phyloP scores from a whole-genome alignment of 345 rosid genomes.

The Arabis alpina region DNA sequence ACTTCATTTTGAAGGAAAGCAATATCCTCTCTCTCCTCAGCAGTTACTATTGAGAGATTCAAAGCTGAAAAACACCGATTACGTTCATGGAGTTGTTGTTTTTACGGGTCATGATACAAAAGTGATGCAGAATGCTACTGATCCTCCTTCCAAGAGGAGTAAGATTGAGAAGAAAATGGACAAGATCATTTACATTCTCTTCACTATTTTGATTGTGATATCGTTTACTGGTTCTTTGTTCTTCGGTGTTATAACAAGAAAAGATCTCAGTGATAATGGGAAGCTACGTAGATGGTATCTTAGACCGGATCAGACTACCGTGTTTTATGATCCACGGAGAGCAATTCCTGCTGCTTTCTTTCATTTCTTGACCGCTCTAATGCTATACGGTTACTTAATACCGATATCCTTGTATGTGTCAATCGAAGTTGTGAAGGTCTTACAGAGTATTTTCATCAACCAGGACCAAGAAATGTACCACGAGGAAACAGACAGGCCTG shows the following conservation, averaged over 20 bases:
- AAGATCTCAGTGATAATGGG: constrained; percentile 52
- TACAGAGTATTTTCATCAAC: constrained; percentile 90
- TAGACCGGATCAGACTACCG: constrained; percentile 60
- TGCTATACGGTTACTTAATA: constrained; percentile 90
- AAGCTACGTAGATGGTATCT: constrained; percentile 79
- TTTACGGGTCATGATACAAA: constrained; percentile 95
- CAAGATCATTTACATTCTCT: constrained; percentile 79
- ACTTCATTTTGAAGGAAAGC: constrained; percentile 43
- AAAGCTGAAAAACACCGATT: constrained; percentile 75
- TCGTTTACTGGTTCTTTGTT: constrained; percentile 69
- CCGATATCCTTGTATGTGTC: constrained; percentile 91
- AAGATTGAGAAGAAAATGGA: constrained; percentile 91
- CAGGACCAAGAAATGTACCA: constrained; percentile 77
- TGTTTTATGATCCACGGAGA: constrained; percentile 64
- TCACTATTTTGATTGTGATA: constrained; percentile 67
- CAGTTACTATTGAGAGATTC: constrained; percentile 90
- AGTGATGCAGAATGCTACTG: constrained; percentile 89
- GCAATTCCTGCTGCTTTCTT: constrained; percentile 66
- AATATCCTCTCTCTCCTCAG: constrained; percentile 64
- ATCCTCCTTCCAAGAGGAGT: constrained; percentile 93
- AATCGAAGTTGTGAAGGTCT: constrained; percentile 85
- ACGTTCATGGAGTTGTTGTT: constrained; percentile 68
- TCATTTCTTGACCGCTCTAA: constrained; percentile 87
- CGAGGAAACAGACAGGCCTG: constrained; percentile 64
- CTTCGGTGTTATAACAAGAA: constrained; percentile 64